Evolutionary conservation across 441 rosid genomes (phyloP).

Genomic region (Arabidopsis hybrid): DNA sequence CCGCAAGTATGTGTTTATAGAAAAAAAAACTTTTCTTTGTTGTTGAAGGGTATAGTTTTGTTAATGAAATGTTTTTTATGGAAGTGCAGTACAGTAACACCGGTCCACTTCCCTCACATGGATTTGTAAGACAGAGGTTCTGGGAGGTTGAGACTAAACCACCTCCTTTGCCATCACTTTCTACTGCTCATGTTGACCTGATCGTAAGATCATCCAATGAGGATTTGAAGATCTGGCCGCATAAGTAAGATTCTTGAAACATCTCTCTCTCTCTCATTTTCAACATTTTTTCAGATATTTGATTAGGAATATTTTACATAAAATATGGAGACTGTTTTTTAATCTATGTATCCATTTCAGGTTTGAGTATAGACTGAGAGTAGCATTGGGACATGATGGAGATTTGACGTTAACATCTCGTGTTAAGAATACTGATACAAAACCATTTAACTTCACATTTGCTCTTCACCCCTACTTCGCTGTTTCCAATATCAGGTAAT

Average conservation of each 20-base stretch:
- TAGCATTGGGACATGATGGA: slow-evolving; percentile 61
- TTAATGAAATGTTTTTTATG: slow-evolving; percentile 18
- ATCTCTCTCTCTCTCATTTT: background rate
- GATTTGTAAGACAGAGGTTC: slow-evolving; percentile 64
- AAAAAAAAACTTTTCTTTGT: background rate
- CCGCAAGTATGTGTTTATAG: slow-evolving; percentile 56
- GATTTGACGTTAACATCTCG: slow-evolving; percentile 70
- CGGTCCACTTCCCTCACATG: slow-evolving; percentile 68
- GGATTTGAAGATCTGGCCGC: slow-evolving; percentile 70
- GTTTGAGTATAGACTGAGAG: slow-evolving; percentile 61
- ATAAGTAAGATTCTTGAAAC: slow-evolving; percentile 53
- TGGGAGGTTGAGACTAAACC: slow-evolving; percentile 66
- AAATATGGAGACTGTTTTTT: background rate
- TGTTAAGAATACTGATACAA: slow-evolving; percentile 62
- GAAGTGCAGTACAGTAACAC: slow-evolving; percentile 54
- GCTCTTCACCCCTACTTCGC: slow-evolving; percentile 65
- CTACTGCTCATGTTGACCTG: slow-evolving; percentile 51
- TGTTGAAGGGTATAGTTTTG: slow-evolving; percentile 21
- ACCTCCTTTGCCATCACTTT: slow-evolving; percentile 53
- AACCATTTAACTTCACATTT: slow-evolving; percentile 65
- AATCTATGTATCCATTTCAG: slow-evolving; percentile 42
- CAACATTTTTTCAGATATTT: slow-evolving; percentile 5
- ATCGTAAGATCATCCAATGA: slow-evolving; percentile 57
- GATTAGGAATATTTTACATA: background rate
- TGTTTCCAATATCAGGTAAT: slow-evolving; percentile 72